Evolutionary conservation across 2,329 filamentous ascomycete species (phyloP).

Genomic region (Hirsutella minnesotensis): DNA sequence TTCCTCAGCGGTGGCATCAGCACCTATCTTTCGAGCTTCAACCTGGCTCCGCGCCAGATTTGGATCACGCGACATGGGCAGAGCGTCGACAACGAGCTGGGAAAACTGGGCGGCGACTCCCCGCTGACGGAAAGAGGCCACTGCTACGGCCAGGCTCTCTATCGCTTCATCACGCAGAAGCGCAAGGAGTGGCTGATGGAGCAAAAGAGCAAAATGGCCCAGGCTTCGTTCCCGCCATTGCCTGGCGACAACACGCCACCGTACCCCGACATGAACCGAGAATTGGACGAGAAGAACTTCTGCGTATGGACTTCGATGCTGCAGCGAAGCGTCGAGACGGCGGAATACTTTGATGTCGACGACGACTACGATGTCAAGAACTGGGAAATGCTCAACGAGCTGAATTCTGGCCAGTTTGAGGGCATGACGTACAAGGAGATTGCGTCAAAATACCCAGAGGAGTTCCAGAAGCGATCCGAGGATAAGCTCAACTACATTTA

Average conservation of each 20-base stretch:
- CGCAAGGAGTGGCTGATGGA: constrained; percentile 71
- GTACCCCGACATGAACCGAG: constrained; percentile 70
- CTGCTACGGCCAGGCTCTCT: constrained; percentile 66
- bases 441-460: constrained; percentile 61
- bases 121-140: constrained; percentile 70
- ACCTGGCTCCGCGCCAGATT: constrained; percentile 86
- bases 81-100: constrained; percentile 73
- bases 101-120: constrained; percentile 86
- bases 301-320: constrained; percentile 99
- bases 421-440: constrained; percentile 93
- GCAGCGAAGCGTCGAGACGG: constrained; percentile 76
- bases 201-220: constrained; percentile 65
- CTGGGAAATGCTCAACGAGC: constrained; percentile 95
- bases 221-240: constrained; percentile 75
- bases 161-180: constrained; percentile 74
- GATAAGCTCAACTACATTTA: constrained; percentile 97
- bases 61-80: constrained; percentile 97
- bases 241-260: constrained; percentile 89
- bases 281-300: constrained; percentile 73
- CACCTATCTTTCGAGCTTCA: constrained; percentile 94
- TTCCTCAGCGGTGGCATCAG: constrained; percentile 89
- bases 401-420: constrained; percentile 87
- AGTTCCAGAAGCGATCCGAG: constrained; percentile 65
- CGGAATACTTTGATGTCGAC: constrained; percentile 76
- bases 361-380: constrained; percentile 95